A percentile compares a stretch with the other conserved stretches of the same genome.
These are phyloP conservation scores for Yarrowia yakushimensis DNA, from an alignment of 805 yeast species.

Conservation along the genomic window DNA sequence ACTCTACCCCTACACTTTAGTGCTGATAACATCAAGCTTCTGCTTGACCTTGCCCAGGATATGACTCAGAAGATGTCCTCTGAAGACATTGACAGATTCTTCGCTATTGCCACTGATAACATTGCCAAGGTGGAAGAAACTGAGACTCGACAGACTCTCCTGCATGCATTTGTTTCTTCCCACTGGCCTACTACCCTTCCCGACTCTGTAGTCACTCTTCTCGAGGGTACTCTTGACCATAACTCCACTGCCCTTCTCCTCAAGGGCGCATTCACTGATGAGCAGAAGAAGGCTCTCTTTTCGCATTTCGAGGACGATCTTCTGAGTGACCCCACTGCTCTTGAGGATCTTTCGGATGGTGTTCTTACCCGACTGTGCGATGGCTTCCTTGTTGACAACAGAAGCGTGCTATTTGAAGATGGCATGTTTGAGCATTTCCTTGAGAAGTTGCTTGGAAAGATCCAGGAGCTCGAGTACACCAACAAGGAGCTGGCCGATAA, in stretches of 20 bases:
- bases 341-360: conserved; percentile 7
- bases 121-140: conserved; percentile 5
- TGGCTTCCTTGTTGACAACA: conserved; percentile 7
- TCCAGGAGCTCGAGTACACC: conserved; percentile 10
- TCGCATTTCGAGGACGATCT: conserved; percentile 10
- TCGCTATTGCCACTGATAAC: neutral
- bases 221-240: conserved; percentile 3
- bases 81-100: neutral
- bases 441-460: neutral
- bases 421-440: conserved; percentile 19
- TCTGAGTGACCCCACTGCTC: neutral
- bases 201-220: conserved; percentile 1
- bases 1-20: neutral
- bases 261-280: conserved; percentile 10
- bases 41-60: conserved; percentile 1
- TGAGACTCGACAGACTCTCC: conserved; percentile 2
- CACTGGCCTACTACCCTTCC: conserved; percentile 17
- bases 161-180: conserved; percentile 15
- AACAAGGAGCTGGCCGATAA: neutral
- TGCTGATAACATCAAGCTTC: neutral
- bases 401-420: conserved; percentile 7
- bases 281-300: neutral
- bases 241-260: neutral
- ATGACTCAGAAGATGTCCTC: neutral
- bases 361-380: conserved; percentile 11